Conservation (phyloP, 768 basidiomycete genomes). For the Tubosaeta sp. region DNA sequence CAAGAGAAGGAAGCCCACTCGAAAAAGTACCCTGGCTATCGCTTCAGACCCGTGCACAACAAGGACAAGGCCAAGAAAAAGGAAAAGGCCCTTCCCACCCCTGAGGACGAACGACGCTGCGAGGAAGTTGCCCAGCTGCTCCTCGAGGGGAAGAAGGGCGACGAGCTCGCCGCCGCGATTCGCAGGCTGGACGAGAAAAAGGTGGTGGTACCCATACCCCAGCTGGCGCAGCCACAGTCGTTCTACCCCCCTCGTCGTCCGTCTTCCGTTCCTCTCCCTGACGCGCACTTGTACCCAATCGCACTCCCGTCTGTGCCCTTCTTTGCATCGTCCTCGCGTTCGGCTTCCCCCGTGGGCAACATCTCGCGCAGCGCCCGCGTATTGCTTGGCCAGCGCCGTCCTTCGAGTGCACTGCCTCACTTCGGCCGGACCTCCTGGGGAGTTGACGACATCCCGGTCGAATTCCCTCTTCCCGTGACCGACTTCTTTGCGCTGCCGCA, state of each 20-base stretch:
- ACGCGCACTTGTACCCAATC: conserved; percentile 36
- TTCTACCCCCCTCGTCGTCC: conserved; percentile 47
- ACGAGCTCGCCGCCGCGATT: conserved; percentile 59
- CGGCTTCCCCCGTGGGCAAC: conserved; percentile 41
- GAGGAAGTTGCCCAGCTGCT: conserved; percentile 61
- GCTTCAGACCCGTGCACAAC: conserved; percentile 43
- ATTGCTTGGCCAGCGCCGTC: conserved; percentile 43
- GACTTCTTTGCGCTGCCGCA: conserved; percentile 12
- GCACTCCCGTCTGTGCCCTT: conserved; percentile 42
- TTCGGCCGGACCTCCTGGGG: conserved; percentile 27
- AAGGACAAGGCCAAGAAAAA: conserved; percentile 45
- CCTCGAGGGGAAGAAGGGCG: conserved; percentile 67
- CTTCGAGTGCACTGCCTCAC: conserved; percentile 45
- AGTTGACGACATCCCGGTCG: conserved; percentile 24
- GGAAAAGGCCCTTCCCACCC: conserved; percentile 14
- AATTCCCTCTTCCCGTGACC: not conserved
- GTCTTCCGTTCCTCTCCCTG: conserved; percentile 61
- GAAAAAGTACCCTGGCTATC: conserved; percentile 60
- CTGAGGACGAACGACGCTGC: conserved; percentile 30
- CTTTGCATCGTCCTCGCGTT: conserved; percentile 38
- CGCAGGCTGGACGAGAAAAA: conserved; percentile 42
- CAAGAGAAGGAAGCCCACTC: conserved; percentile 73
- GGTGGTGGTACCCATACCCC: not conserved
- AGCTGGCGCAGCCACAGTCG: conserved; percentile 8
- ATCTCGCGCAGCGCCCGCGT: conserved; percentile 42